These are phyloP conservation scores for Passalora sequoiae DNA, from an alignment of 2,329 filamentous ascomycete species.

Conservation along the genomic window DNA sequence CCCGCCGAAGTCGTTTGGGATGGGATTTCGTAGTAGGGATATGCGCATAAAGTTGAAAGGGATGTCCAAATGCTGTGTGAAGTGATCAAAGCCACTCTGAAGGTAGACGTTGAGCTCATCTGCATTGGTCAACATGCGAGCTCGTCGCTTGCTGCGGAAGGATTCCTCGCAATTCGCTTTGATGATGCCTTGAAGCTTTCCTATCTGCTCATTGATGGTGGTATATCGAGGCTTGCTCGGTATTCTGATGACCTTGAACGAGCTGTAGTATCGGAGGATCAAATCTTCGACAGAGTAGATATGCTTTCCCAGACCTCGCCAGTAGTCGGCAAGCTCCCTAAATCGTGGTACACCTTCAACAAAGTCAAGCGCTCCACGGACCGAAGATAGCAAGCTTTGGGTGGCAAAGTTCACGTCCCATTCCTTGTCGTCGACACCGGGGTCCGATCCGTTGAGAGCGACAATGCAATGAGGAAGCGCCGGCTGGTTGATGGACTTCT, in stretches of 20 bases:
- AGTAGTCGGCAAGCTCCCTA: slow-evolving; percentile 39
- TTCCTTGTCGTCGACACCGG: slow-evolving; percentile 31
- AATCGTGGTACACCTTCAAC: slow-evolving; percentile 33
- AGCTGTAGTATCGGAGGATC: slow-evolving; percentile 49
- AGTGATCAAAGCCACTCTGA: slow-evolving; percentile 49
- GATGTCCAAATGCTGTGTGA: slow-evolving; percentile 39
- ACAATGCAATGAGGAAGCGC: slow-evolving; percentile 53
- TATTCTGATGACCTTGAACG: slow-evolving; percentile 45
- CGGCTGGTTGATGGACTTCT: slow-evolving; percentile 53
- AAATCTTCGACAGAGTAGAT: slow-evolving; percentile 46
- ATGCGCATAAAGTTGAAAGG: slow-evolving; percentile 51
- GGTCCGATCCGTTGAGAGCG: slow-evolving; percentile 39
- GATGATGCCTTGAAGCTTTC: slow-evolving; percentile 44
- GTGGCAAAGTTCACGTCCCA: slow-evolving; percentile 34
- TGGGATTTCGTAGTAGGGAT: slow-evolving; percentile 43
- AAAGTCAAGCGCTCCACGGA: slow-evolving; percentile 29
- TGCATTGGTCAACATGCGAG: slow-evolving; percentile 46
- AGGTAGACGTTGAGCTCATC: slow-evolving; percentile 47
- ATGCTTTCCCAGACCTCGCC: slow-evolving; percentile 38
- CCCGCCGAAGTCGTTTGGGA: slow-evolving; percentile 44
- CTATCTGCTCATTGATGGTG: slow-evolving; percentile 48
- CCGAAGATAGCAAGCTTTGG: slow-evolving; percentile 31
- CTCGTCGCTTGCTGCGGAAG: slow-evolving; percentile 39
- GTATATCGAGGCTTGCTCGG: slow-evolving; percentile 43
- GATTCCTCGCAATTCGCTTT: slow-evolving; percentile 39